These are phyloP conservation scores for Athelia psychrophila DNA, from an alignment of 1,284 basidiomycete genomes.

Conservation along the genomic window DNA sequence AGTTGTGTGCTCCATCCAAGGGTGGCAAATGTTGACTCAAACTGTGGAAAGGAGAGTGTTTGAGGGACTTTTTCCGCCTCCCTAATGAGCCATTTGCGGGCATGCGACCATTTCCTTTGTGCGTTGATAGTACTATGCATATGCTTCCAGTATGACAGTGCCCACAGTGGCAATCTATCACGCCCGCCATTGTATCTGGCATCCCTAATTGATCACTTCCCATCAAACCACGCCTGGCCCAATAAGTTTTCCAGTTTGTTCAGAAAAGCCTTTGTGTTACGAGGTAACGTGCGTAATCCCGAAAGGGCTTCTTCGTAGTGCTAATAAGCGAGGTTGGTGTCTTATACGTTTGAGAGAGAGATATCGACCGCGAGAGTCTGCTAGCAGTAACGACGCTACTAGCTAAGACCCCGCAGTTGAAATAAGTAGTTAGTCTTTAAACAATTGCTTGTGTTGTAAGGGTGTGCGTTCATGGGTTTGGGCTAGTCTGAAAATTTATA, in stretches of 20 bases:
- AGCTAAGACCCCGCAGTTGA: too few species aligned
- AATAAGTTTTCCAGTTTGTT: constrained; percentile 10
- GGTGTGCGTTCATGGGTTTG: too few species aligned
- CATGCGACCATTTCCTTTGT: neutral
- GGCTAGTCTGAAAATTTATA: too few species aligned
- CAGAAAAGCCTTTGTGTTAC: constrained; percentile 8
- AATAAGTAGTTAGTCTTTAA: too few species aligned
- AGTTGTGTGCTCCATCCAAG: neutral
- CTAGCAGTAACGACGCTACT: too few species aligned
- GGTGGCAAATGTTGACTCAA: neutral
- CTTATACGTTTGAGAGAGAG: too few species aligned
- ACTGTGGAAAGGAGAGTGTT: neutral
- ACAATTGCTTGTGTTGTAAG: too few species aligned
- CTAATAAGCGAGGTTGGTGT: too few species aligned
- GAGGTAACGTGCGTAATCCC: too few species aligned
- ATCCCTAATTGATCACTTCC: constrained; percentile 18
- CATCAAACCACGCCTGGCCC: constrained; percentile 21
- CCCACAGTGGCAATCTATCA: constrained; percentile 16
- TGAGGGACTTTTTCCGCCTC: neutral
- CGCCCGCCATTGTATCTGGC: constrained; percentile 16
- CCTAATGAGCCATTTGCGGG: neutral
- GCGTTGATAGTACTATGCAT: neutral
- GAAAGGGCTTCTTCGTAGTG: too few species aligned
- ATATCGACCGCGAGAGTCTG: too few species aligned
- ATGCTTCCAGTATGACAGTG: constrained; percentile 12